Percentiles rank a stretch among this genome's conserved stretches.
Conservation (phyloP, 164 flowering plant genomes). For the Pachysandra terminalis region DNA sequence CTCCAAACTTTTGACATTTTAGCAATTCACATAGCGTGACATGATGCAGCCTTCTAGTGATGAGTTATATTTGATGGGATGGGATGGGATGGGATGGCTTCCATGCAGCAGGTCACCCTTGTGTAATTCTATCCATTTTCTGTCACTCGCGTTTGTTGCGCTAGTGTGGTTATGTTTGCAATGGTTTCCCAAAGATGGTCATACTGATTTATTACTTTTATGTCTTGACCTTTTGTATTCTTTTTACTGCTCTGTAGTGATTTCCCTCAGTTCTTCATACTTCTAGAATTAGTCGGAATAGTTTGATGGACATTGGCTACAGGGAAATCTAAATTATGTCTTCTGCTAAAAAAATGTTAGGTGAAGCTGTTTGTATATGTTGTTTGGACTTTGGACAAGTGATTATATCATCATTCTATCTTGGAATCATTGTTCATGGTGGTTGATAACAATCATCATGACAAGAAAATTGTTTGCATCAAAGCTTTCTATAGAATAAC, state of each 20-base stretch:
- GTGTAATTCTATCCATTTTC: neutral
- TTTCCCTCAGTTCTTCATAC: neutral
- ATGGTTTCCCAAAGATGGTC: neutral
- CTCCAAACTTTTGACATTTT: neutral
- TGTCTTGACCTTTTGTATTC: neutral
- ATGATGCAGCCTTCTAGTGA: neutral
- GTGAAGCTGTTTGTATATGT: too few relatives aligned
- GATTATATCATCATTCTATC: too few relatives aligned
- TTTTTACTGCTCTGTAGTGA: neutral
- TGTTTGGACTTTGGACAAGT: too few relatives aligned
- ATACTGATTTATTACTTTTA: neutral
- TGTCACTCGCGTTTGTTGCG: neutral
- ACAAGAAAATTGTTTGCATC: neutral
- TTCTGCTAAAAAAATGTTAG: too few relatives aligned
- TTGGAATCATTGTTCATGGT: neutral
- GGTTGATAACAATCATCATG: too few relatives aligned
- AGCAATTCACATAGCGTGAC: neutral
- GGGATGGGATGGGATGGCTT: too few relatives aligned
- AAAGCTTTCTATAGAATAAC: neutral
- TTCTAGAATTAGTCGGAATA: neutral
- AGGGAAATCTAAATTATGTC: neutral
- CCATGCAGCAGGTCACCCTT: neutral
- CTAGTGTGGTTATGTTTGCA: neutral
- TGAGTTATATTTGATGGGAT: neutral
- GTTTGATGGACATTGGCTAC: neutral